phyloP scores from a whole-genome alignment of 129 eudicot species.

The Chrysanthemum makinoi region DNA sequence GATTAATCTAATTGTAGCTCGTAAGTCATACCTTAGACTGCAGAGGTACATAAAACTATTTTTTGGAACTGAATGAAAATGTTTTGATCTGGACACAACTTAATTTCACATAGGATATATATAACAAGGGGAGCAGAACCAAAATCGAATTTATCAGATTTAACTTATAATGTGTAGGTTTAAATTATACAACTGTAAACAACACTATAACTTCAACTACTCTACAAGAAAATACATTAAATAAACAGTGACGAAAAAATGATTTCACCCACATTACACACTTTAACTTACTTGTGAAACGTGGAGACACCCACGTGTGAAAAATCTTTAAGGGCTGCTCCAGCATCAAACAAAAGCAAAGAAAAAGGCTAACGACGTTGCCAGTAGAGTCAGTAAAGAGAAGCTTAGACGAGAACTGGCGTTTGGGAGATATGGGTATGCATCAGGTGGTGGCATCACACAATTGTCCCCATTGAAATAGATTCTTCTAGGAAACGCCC shows the following conservation, averaged over 20 bases:
- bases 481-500: slow-evolving; percentile 93
- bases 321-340: slow-evolving; percentile 24
- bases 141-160: slow-evolving; percentile 29
- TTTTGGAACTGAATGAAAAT: neutral
- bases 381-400: slow-evolving; percentile 38
- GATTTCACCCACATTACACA: slow-evolving; percentile 45
- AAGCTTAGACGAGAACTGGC: slow-evolving; percentile 37
- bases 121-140: slow-evolving; percentile 14
- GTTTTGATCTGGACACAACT: no score
- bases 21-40: no score
- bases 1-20: no score
- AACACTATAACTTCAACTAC: slow-evolving; percentile 46
- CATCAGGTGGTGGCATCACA: slow-evolving; percentile 98
- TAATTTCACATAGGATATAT: neutral
- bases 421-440: slow-evolving; percentile 85
- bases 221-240: slow-evolving; percentile 41
- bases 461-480: slow-evolving; percentile 96
- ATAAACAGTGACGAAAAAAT: slow-evolving; percentile 29
- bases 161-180: slow-evolving; percentile 38
- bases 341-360: slow-evolving; percentile 44
- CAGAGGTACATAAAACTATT: no score
- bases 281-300: slow-evolving; percentile 14
- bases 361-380: slow-evolving; percentile 40
- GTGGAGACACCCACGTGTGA: neutral
- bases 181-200: slow-evolving; percentile 37